Evolutionary conservation across 2,329 filamentous ascomycete genomes (phyloP).

Genomic region (Allantophomopsis cytisporea): DNA sequence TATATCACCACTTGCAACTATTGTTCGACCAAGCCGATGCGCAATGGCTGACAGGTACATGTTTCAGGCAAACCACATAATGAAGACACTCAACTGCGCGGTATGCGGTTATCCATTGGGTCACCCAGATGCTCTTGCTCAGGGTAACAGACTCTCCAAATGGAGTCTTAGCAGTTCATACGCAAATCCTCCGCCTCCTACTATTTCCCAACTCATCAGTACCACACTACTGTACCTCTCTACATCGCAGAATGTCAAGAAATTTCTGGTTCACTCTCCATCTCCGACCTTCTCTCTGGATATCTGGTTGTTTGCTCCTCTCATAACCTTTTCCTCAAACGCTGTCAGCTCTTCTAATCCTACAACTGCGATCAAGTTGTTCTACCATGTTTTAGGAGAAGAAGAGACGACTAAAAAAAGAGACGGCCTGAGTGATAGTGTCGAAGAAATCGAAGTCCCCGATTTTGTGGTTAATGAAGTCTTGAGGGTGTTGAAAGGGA

Average conservation of each 20-base stretch:
- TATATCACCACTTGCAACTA: constrained; percentile 6
- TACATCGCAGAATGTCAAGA: constrained; percentile 7
- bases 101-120: constrained; percentile 11
- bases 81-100: constrained; percentile 6
- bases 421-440: constrained; percentile 4
- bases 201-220: constrained; percentile 2
- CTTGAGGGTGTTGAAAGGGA: constrained; percentile 27
- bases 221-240: constrained; percentile 6
- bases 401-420: constrained; percentile 28
- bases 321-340: background rate
- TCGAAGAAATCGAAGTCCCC: constrained; percentile 43
- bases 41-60: too few species aligned
- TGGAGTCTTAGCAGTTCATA: constrained; percentile 6
- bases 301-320: too few species aligned
- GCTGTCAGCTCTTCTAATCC: background rate
- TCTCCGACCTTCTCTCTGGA: too few species aligned
- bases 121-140: constrained; percentile 8
- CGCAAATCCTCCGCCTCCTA: constrained; percentile 1
- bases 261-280: background rate
- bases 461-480: constrained; percentile 31
- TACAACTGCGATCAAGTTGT: constrained; percentile 28
- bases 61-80: background rate
- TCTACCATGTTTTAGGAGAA: constrained; percentile 30
- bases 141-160: constrained; percentile 14
- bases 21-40: too few species aligned